phyloP scores from a whole-genome alignment of 2,329 filamentous ascomycete species.

The Immersiporthe knoxdaviesiana region DNA sequence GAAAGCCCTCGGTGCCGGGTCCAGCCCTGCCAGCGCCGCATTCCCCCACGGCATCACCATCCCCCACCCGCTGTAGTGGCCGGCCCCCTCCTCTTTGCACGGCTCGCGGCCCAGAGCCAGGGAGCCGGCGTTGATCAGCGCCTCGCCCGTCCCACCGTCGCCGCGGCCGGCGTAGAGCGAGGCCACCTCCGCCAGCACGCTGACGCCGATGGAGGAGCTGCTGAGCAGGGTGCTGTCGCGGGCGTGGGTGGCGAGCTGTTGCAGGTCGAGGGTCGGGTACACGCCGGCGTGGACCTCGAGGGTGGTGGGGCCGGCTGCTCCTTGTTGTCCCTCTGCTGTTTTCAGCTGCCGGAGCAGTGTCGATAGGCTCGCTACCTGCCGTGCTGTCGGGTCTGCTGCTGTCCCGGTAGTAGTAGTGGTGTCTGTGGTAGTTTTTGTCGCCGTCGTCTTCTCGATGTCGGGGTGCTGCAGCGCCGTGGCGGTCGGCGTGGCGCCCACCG shows the following conservation, averaged over 20 bases:
- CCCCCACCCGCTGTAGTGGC: slow-evolving; percentile 70
- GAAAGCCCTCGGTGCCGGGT: slow-evolving; percentile 46
- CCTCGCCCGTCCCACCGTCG: slow-evolving; percentile 56
- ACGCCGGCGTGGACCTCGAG: slow-evolving; percentile 78
- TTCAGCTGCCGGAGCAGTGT: slow-evolving; percentile 44
- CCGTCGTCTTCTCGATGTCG: slow-evolving; percentile 33
- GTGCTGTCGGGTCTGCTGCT: background rate
- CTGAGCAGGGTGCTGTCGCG: slow-evolving; percentile 46
- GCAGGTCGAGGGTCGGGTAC: slow-evolving; percentile 76
- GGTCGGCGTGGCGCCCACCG: slow-evolving; percentile 78
- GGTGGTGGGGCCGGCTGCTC: slow-evolving; percentile 42
- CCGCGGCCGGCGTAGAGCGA: slow-evolving; percentile 67
- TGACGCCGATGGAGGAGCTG: slow-evolving; percentile 64
- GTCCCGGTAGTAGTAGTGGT: background rate
- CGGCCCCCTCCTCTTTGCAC: slow-evolving; percentile 55
- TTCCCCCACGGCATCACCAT: slow-evolving; percentile 64
- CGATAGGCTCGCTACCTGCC: slow-evolving; percentile 40
- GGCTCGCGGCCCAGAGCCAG: slow-evolving; percentile 75
- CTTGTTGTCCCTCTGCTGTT: slow-evolving; percentile 27
- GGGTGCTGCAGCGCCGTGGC: slow-evolving; percentile 67
- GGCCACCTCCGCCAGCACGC: slow-evolving; percentile 72
- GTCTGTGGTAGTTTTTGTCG: slow-evolving; percentile 5
- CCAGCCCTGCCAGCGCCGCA: slow-evolving; percentile 35
- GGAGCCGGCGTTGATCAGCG: slow-evolving; percentile 68
- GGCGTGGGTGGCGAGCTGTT: slow-evolving; percentile 76